phyloP scores from a whole-genome alignment of 176 grass and related monocot species.

The Aechmea fasciata region DNA sequence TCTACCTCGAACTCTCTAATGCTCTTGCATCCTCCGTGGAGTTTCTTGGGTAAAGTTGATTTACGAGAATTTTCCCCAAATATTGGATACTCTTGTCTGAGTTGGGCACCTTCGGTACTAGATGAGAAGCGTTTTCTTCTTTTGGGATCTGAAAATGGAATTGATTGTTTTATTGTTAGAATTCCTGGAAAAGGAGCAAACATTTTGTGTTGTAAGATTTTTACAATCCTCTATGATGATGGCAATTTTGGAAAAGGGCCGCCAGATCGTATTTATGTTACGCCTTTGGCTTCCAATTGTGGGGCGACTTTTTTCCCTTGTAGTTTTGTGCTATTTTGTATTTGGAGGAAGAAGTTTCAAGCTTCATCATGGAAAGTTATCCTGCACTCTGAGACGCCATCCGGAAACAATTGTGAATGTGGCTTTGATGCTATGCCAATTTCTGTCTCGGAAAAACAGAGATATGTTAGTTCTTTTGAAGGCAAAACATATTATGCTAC shows the following conservation, averaged over 20 bases:
- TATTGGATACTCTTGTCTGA: conserved; percentile 60
- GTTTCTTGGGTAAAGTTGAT: conserved; percentile 51
- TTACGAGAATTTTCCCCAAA: conserved; percentile 34
- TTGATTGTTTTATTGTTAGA: conserved; percentile 60
- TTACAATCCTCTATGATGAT: conserved; percentile 50
- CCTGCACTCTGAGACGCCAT: conserved; percentile 37
- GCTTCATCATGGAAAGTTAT: conserved; percentile 65
- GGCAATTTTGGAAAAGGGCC: conserved; percentile 28
- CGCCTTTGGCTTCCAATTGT: conserved; percentile 50
- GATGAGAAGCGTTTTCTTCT: conserved; percentile 62
- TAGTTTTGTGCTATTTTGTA: conserved; percentile 64
- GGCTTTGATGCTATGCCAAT: conserved; percentile 27
- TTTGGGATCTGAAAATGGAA: conserved; percentile 53
- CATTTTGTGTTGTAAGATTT: conserved; percentile 52
- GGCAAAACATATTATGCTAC: conserved; percentile 39
- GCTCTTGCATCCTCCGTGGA: conserved; percentile 57
- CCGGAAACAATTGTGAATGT: conserved; percentile 26
- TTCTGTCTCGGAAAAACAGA: conserved; percentile 33
- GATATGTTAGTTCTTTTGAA: conserved; percentile 35
- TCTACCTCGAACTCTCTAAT: conserved; percentile 38
- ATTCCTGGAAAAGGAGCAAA: conserved; percentile 35
- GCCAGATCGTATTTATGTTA: conserved; percentile 67
- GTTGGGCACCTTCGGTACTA: conserved; percentile 66
- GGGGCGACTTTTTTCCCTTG: conserved; percentile 28
- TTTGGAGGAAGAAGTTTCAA: conserved; percentile 60